Percentiles rank a stretch among this genome's conserved stretches.
Evolutionary conservation across 306 rosid genomes (phyloP).

Genomic region (Malus domestica): ASM211411v1 NC_041790.1:20002501-20003000

Average conservation of each 20-base stretch:
- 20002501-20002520: neutral
- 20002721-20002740: neutral
- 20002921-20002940: no score
- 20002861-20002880: neutral
- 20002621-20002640: neutral
- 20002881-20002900: no score
- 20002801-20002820: neutral
- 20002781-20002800: neutral
- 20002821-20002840: neutral
- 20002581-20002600: neutral
- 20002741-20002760: neutral
- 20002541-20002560: neutral
- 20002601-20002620: neutral
- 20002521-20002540: neutral
- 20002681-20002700: neutral
- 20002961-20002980: no score
- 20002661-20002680: neutral
- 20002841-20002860: neutral
- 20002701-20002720: neutral
- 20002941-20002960: no score
- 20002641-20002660: neutral
- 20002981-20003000: no score
- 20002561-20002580: neutral
- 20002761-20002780: neutral
- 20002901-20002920: no score